Evolutionary conservation across 768 basidiomycete species (phyloP), one percentile per base, ranked within the genome.

Genomic region (Phylloporus sp.): DNA sequence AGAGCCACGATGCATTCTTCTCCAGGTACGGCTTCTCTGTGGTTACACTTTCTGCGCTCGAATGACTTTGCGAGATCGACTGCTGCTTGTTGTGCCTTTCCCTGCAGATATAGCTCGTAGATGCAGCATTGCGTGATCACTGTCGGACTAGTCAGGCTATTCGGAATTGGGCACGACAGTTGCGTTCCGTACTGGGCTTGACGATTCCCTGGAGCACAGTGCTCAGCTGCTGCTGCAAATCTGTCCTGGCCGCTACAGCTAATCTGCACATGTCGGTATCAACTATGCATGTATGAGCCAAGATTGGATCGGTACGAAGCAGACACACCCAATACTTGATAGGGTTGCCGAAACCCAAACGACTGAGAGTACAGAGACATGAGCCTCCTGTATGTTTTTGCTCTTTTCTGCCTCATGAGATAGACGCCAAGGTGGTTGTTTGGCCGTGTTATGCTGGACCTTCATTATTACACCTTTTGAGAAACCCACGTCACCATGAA

Each of bases 121-220:
- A 99, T 93, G 65, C 87, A 95, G 69, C 97, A 99, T 66, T 98
- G 95, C 0, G 97, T 97, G 68, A 99, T 97, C 95, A 99, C 97
- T 97, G 59, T 52, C 76, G 74, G 28, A 72, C 72, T 70, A 65
- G 77, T 73, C 63, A 72, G 65, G 48, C 40, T 18, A 45, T 45
- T 20, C 27, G n/a, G 18, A 54, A 43, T 13, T 43, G 45, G 62
- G 63, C 55, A 28, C 6, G 35, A 43, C 26, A 40, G 39, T 49
- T 34, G 32, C 48, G 42, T 50, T 50, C 49, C 94, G 74, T 69
- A 98, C 97, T 97, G 28, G 85, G 89, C 72, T 97, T 98, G 54
- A 90, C 80, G 50, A 81, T 80, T 15, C 93, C 95, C 65, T 95
- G 93, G 3, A 95, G 77, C 20, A 95, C 87, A 3, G 76, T 76